Percentiles rank a stretch among this genome's conserved stretches.
phyloP scores from a whole-genome alignment of 2,329 filamentous ascomycete genomes.

The Diaporthe eres region DNA sequence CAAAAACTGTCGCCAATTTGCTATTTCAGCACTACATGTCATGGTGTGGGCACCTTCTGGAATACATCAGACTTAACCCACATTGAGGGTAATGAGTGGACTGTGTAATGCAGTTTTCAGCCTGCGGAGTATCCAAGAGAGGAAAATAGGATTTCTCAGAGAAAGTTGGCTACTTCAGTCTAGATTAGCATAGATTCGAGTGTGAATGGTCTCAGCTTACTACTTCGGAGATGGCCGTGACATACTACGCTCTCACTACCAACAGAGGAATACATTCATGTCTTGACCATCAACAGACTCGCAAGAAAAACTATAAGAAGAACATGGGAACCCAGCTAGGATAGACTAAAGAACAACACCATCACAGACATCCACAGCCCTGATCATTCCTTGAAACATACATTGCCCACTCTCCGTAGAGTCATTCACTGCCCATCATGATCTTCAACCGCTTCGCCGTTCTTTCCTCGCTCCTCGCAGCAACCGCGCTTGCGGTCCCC shows the following conservation, averaged over 20 bases:
- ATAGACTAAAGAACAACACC: neutral
- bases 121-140: neutral
- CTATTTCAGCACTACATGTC: neutral
- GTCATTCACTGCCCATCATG: neutral
- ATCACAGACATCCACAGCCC: conserved; percentile 19
- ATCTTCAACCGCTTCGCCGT: conserved; percentile 5
- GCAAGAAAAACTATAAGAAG: conserved; percentile 5
- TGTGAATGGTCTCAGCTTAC: neutral
- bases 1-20: neutral
- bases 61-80: neutral
- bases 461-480: conserved; percentile 9
- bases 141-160: neutral
- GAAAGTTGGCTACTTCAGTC: neutral
- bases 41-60: neutral
- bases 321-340: neutral
- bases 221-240: too few relatives aligned
- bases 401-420: neutral
- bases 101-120: neutral
- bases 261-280: too few relatives aligned
- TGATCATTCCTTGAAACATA: neutral
- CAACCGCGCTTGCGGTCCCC: neutral
- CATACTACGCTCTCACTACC: neutral
- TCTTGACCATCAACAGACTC: too few relatives aligned
- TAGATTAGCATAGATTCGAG: neutral
- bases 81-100: neutral